Percentiles rank a stretch among this genome's conserved stretches.
phyloP scores from a whole-genome alignment of 805 yeast genomes.

The Wickerhamiella sergipiensis region DNA sequence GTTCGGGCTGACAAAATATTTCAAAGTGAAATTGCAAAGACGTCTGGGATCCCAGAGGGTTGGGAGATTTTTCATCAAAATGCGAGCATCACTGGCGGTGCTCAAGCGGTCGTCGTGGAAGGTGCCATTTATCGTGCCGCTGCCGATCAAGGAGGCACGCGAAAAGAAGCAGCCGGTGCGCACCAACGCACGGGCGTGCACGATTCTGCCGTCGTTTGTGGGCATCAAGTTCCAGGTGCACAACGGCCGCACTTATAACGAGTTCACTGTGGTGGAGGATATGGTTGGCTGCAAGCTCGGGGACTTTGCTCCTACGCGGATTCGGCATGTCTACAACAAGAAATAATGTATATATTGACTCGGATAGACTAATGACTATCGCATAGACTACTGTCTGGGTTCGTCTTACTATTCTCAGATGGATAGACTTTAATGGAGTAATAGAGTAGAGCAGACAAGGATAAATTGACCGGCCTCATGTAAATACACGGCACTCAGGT shows the following conservation, averaged over 20 bases:
- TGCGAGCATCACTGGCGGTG: slow-evolving; percentile 24
- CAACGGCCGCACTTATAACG: slow-evolving; percentile 89
- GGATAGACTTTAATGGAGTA: too few relatives aligned
- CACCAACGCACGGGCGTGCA: slow-evolving; percentile 92
- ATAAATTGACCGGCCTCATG: too few relatives aligned
- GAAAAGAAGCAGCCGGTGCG: slow-evolving; percentile 74
- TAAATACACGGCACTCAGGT: too few relatives aligned
- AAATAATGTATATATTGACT: slow-evolving; percentile 10
- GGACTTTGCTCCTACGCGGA: slow-evolving; percentile 89
- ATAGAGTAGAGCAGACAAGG: too few relatives aligned
- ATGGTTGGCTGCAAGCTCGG: slow-evolving; percentile 96
- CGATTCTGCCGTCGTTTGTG: slow-evolving; percentile 89
- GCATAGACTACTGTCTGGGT: too few relatives aligned
- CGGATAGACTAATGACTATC: too few relatives aligned
- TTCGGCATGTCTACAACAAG: slow-evolving; percentile 63
- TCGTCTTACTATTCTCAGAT: too few relatives aligned
- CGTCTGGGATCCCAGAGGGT: neutral
- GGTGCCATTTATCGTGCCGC: slow-evolving; percentile 84
- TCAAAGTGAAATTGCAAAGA: neutral
- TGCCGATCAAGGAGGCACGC: slow-evolving; percentile 80
- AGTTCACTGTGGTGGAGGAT: slow-evolving; percentile 74
- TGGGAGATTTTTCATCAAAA: slow-evolving; percentile 7
- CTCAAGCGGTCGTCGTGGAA: slow-evolving; percentile 33
- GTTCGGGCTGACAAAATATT: neutral
- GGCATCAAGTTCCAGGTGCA: slow-evolving; percentile 91